Base-by-base conservation (phyloP, 257 asterid genomes). In the Anisodus tanguticus region DNA sequence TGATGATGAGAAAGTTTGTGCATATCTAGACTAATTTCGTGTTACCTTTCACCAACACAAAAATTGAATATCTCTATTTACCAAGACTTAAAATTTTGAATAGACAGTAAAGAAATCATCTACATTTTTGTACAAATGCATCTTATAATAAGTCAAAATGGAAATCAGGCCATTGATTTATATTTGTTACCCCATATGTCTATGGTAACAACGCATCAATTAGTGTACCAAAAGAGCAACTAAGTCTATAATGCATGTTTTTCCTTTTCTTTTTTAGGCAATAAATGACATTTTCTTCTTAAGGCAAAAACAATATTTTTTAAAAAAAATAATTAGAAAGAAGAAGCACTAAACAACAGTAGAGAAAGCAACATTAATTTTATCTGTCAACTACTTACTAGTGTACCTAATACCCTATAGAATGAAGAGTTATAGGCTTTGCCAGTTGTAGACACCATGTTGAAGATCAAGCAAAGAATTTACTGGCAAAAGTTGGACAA, bases 361-460 rank as follows among this genome's bases (percentile, higher is more conserved):
- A 47, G 80, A 72, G 80, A 72, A 49, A 51, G 81, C 13, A 76
- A 26, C 63, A 51, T 51, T 22, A 51, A 76, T 45, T 74, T 76
- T 22, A 26, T 49, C 43, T 51, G n/a, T 51, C 63, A 76, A 76
- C 81, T 76, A 22, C 81, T 51, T 6, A 76, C 81, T 51, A 76
- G 60, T 76, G 26, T 51, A 76, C 81, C 81, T 76, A 76, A 76
- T 51, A 74, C 63, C 81, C 63, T 76, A 72, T 49, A 31, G 81
- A 51, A 76, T 51, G 63, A 76, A 76, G 81, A 76, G 47, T 76
- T 76, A 51, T 51, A 76, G 81, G 64, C 26, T 51, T 74, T 51
- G 81, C 81, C 81, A 76, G 81, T 76, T 76, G 81, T 76, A 51
- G 63, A 76, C 81, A 76, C 22, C 41, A 76, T 76, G 81, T 76